phyloP scores from a whole-genome alignment of 805 yeast species.

The Kluyveromyces lactis region DNA sequence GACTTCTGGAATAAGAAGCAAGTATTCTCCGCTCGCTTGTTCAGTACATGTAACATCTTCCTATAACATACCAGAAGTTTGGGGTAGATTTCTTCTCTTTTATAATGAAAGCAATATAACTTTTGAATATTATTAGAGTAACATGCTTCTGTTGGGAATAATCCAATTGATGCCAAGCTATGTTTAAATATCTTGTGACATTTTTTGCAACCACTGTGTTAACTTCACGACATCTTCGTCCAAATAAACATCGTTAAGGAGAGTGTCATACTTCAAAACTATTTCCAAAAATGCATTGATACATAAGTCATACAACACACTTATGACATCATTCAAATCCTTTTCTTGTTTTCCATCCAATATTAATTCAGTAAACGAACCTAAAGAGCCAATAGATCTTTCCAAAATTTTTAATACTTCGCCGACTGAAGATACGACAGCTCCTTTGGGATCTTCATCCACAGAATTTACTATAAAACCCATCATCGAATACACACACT shows the following conservation, averaged over 20 bases:
- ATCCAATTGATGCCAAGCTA: too few species aligned
- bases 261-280: slow-evolving; percentile 53
- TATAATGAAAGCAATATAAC: too few species aligned
- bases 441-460: slow-evolving; percentile 53
- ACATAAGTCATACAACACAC: slow-evolving; percentile 53
- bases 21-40: too few species aligned
- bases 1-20: too few species aligned
- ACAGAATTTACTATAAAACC: slow-evolving; percentile 44
- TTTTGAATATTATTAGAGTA: too few species aligned
- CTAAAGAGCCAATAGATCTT: slow-evolving; percentile 46
- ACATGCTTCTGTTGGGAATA: too few species aligned
- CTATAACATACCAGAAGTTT: too few species aligned
- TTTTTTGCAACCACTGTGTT: slow-evolving; percentile 67
- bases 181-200: slow-evolving; percentile 10
- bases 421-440: slow-evolving; percentile 46
- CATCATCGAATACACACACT: slow-evolving; percentile 51
- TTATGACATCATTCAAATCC: slow-evolving; percentile 35
- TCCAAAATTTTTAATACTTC: slow-evolving; percentile 55
- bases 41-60: too few species aligned
- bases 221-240: slow-evolving; percentile 55
- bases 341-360: slow-evolving; percentile 14
- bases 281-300: slow-evolving; percentile 57
- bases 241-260: slow-evolving; percentile 56
- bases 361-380: slow-evolving; percentile 37
- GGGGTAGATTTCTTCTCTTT: too few species aligned